Evolutionary conservation across 306 rosid species (phyloP).

Genomic region (Castanea sativa): DNA sequence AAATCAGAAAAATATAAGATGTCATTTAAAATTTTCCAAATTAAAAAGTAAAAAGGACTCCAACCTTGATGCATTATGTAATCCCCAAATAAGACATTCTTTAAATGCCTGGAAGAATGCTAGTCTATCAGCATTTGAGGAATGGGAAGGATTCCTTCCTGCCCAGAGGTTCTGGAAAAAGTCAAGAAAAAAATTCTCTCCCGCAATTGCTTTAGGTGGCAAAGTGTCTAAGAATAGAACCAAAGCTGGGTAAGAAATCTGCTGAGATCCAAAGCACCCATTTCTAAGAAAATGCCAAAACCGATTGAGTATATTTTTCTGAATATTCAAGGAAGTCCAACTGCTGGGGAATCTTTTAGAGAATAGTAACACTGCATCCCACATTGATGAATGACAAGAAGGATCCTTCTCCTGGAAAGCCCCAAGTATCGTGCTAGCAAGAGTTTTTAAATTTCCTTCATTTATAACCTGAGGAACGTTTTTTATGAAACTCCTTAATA

Average conservation of each 20-base stretch:
- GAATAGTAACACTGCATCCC: slow-evolving; percentile 82
- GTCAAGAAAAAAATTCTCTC: slow-evolving; percentile 68
- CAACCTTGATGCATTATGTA: slow-evolving; percentile 80
- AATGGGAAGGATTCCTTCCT: slow-evolving; percentile 58
- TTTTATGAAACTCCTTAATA: slow-evolving; percentile 69
- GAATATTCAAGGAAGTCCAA: slow-evolving; percentile 76
- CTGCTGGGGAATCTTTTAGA: slow-evolving; percentile 73
- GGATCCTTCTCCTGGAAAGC: slow-evolving; percentile 89
- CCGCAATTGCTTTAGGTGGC: slow-evolving; percentile 65
- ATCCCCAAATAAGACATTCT: slow-evolving; percentile 87
- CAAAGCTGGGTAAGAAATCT: slow-evolving; percentile 79
- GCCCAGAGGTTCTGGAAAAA: slow-evolving; percentile 80
- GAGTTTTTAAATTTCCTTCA: slow-evolving; percentile 66
- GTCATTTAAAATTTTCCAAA: slow-evolving; percentile 12
- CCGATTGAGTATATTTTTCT: slow-evolving; percentile 66
- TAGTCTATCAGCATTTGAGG: slow-evolving; percentile 52
- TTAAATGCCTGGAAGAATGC: slow-evolving; percentile 72
- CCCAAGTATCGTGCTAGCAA: slow-evolving; percentile 76
- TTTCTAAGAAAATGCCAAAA: slow-evolving; percentile 84
- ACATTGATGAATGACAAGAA: slow-evolving; percentile 82
- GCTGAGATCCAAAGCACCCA: slow-evolving; percentile 92
- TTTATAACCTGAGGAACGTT: slow-evolving; percentile 69
- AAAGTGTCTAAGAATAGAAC: slow-evolving; percentile 65
- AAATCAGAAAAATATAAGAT: slow-evolving; percentile 1
- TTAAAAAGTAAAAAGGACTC: slow-evolving; percentile 11